These are phyloP conservation scores for Chrysanthemum seticuspe DNA, from an alignment of 129 eudicot genomes.

Conservation along the genomic window DNA sequence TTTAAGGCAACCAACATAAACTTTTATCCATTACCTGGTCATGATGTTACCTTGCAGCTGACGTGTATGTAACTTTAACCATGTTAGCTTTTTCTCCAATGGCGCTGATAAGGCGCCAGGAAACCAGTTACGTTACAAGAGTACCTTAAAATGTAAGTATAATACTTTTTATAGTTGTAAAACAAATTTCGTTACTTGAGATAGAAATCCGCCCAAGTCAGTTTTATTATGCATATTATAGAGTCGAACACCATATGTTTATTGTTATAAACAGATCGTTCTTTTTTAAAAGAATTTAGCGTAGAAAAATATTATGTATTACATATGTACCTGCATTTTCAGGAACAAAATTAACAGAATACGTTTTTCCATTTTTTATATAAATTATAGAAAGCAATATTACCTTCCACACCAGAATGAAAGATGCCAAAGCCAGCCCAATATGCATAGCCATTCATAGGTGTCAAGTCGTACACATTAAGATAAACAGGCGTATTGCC, in stretches of 20 bases:
- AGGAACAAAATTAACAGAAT: background rate
- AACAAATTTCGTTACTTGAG: too few species aligned
- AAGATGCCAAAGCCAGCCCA: constrained; percentile 70
- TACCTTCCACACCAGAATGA: constrained; percentile 74
- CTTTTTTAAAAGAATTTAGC: background rate
- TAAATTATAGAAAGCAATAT: background rate
- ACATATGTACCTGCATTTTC: background rate
- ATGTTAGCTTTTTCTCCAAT: too few species aligned
- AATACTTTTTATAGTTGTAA: too few species aligned
- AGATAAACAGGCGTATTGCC: constrained; percentile 58
- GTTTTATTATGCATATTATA: background rate
- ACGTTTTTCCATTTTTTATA: background rate
- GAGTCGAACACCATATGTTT: background rate
- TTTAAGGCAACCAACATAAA: too few species aligned
- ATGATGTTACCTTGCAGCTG: too few species aligned
- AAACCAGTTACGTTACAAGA: too few species aligned
- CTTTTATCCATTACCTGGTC: too few species aligned
- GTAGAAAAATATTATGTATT: background rate
- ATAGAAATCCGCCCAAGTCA: too few species aligned
- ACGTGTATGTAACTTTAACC: too few species aligned
- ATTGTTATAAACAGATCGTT: background rate
- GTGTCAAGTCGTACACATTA: constrained; percentile 60
- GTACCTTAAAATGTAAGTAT: too few species aligned
- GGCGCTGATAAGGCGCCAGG: too few species aligned
- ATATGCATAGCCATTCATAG: constrained; percentile 51